These are phyloP conservation scores for Thraustochytrium striatum DNA, from an alignment of 352 stramenopile genomes.

Conservation along the genomic window DNA sequence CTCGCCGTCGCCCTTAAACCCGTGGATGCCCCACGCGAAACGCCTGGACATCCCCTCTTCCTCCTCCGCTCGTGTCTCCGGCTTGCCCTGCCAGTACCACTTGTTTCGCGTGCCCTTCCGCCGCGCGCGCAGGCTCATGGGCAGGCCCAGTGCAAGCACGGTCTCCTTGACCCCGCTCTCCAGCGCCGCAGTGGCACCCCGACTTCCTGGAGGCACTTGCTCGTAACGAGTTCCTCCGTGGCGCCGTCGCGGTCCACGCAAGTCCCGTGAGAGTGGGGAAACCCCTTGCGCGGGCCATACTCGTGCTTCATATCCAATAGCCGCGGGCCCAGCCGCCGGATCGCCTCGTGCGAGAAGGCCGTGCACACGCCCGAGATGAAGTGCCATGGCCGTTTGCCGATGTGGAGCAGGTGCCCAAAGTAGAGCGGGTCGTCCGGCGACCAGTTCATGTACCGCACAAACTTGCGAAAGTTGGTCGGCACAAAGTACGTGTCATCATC, in stretches of 20 bases:
- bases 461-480: conserved; percentile 19
- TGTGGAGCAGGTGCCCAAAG: conserved; percentile 22
- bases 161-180: conserved; percentile 7
- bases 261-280: conserved; percentile 11
- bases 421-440: conserved; percentile 27
- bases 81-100: conserved; percentile 36
- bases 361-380: conserved; percentile 42
- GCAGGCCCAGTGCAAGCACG: conserved; percentile 6
- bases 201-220: conserved; percentile 33
- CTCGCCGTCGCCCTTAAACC: not conserved
- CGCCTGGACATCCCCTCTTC: not conserved
- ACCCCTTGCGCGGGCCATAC: conserved; percentile 34
- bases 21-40: conserved; percentile 32
- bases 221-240: conserved; percentile 41
- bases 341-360: not conserved
- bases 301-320: not conserved
- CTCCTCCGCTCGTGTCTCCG: not conserved
- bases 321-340: not conserved
- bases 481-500: conserved; percentile 48
- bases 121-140: not conserved
- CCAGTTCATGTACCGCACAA: conserved; percentile 27
- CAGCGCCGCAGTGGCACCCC: conserved; percentile 35
- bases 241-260: conserved; percentile 46
- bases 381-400: not conserved
- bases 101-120: not conserved